phyloP scores from a whole-genome alignment of 495 filamentous ascomycete genomes.

The Penicillium pulvis region DNA sequence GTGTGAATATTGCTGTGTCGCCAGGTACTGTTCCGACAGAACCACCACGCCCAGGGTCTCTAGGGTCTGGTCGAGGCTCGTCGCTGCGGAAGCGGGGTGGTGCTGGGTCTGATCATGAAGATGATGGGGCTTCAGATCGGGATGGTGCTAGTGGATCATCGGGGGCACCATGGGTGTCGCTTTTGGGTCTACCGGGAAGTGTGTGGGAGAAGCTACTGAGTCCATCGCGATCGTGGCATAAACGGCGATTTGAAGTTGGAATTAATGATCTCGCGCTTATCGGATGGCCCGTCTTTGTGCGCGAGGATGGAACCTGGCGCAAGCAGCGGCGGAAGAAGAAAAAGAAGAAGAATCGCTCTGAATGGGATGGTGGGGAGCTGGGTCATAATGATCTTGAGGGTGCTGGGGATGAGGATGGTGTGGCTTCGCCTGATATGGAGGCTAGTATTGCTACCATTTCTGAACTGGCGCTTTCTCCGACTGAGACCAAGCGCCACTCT shows the following conservation, averaged over 20 bases:
- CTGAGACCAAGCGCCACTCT: constrained; percentile 40
- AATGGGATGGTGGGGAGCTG: constrained; percentile 44
- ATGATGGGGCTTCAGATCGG: constrained; percentile 47
- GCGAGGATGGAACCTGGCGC: constrained; percentile 83
- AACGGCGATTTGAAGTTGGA: constrained; percentile 82
- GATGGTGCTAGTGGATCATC: constrained; percentile 49
- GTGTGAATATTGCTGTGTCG: constrained; percentile 29
- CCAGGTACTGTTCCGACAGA: constrained; percentile 30
- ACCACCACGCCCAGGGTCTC: constrained; percentile 40
- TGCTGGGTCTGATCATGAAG: constrained; percentile 45
- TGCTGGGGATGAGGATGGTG: constrained; percentile 31
- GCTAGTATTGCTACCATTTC: constrained; percentile 28
- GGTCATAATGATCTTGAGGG: constrained; percentile 48
- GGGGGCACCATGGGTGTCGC: constrained; percentile 72
- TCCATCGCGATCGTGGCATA: constrained; percentile 78
- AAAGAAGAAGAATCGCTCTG: constrained; percentile 40
- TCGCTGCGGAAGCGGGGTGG: constrained; percentile 38
- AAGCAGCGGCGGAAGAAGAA: constrained; percentile 68
- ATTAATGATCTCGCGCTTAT: constrained; percentile 84
- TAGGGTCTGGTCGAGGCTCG: constrained; percentile 43
- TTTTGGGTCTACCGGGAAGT: constrained; percentile 73
- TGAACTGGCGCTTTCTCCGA: constrained; percentile 35
- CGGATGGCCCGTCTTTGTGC: constrained; percentile 84
- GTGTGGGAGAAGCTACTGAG: constrained; percentile 84
- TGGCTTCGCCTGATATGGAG: constrained; percentile 34